phyloP scores from a whole-genome alignment of 441 rosid species.

The Corymbia calophylla region DNA sequence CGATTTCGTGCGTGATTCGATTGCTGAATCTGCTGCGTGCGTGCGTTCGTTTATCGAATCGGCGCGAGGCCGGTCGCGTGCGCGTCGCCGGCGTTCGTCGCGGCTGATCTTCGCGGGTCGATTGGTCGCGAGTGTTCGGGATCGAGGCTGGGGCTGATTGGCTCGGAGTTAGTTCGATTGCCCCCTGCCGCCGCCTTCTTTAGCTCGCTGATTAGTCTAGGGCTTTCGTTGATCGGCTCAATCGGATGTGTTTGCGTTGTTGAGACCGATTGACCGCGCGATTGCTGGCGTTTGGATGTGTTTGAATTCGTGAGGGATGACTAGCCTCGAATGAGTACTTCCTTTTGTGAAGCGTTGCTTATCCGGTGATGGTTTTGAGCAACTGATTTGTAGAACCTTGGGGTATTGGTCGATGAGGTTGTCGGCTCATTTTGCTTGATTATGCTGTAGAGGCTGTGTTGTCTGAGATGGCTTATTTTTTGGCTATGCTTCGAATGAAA shows the following conservation, averaged over 20 bases:
- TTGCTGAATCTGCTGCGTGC: not conserved
- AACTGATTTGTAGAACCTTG: not conserved
- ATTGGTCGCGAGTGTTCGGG: not conserved
- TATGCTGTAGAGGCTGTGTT: not conserved
- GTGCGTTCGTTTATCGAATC: not conserved
- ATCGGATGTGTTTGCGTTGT: not conserved
- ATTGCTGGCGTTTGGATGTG: not conserved
- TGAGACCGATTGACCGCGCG: not conserved
- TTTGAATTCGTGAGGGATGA: not conserved
- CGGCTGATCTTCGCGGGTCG: not conserved
- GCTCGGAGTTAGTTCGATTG: not conserved
- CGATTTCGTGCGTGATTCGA: not conserved
- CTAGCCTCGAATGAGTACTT: not conserved
- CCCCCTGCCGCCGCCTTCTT: not conserved
- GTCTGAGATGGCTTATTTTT: not conserved
- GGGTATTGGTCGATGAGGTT: not conserved
- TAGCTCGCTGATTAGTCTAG: not conserved
- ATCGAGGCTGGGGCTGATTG: not conserved
- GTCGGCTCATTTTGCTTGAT: not conserved
- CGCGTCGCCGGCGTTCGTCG: not conserved
- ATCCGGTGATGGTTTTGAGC: not conserved
- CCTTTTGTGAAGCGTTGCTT: not conserved
- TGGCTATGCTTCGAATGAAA: not conserved
- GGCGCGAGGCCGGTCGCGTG: not conserved
- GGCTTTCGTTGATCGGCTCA: not conserved